Percentiles rank a stretch among this genome's conserved stretches.
These are phyloP conservation scores for Chaetomium olivaceum DNA, from an alignment of 2,329 filamentous ascomycete species.

Conservation along the genomic window DNA sequence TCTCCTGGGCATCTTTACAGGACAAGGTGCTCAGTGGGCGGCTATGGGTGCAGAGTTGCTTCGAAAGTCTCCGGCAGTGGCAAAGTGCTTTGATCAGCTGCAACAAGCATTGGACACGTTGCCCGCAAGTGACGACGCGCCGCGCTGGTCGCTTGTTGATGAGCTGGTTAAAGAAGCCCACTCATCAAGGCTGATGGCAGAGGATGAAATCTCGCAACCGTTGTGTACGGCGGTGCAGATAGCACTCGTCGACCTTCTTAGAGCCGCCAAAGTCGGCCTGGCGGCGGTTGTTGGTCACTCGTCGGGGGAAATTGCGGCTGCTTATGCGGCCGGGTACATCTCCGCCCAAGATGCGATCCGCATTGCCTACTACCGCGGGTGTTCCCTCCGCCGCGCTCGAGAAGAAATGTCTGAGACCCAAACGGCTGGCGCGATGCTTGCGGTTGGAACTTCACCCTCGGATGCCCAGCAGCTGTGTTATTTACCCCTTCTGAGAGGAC, in stretches of 20 bases:
- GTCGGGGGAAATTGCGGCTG: slow-evolving; percentile 53
- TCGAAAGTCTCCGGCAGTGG: too few species aligned
- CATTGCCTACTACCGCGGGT: slow-evolving; percentile 49
- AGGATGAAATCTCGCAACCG: slow-evolving; percentile 37
- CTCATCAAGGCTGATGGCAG: not conserved
- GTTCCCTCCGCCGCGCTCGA: too few species aligned
- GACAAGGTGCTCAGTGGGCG: slow-evolving; percentile 38
- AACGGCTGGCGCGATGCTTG: not conserved
- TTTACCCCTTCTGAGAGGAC: not conserved
- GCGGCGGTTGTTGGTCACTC: slow-evolving; percentile 48
- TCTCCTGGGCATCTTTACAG: slow-evolving; percentile 34
- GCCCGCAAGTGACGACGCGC: not conserved
- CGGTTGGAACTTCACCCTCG: not conserved
- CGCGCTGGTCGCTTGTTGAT: slow-evolving; percentile 1
- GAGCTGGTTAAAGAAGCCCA: slow-evolving; percentile 4
- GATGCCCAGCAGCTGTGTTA: not conserved
- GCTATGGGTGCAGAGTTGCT: slow-evolving; percentile 35
- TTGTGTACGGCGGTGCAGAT: slow-evolving; percentile 45
- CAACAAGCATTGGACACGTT: not conserved
- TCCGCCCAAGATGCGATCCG: slow-evolving; percentile 44
- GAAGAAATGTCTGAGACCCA: too few species aligned
- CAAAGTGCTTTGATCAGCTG: not conserved
- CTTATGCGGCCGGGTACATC: slow-evolving; percentile 50
- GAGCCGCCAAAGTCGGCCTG: slow-evolving; percentile 36
- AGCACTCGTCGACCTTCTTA: slow-evolving; percentile 44